Percentiles rank a stretch among this genome's conserved stretches.
Conservation (phyloP, 1,139 yeast species). For the Debaryomyces robertsiae region DNA sequence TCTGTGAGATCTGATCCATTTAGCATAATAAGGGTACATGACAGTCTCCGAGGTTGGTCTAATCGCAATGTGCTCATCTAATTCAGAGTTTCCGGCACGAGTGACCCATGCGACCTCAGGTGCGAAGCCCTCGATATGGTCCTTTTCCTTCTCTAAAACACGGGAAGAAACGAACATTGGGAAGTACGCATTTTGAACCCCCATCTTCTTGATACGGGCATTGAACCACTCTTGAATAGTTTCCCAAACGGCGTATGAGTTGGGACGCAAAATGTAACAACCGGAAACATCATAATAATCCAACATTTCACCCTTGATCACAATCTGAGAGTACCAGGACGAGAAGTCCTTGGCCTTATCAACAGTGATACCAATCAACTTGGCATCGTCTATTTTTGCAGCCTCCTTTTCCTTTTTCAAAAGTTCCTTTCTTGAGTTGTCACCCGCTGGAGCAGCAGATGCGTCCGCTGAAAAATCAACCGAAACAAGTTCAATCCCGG, state of each 20-base stretch:
- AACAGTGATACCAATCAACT: slow-evolving; percentile 92
- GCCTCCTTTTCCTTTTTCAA: slow-evolving; percentile 42
- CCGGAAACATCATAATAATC: slow-evolving; percentile 99
- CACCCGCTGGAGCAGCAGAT: slow-evolving; percentile 32
- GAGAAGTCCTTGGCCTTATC: slow-evolving; percentile 92
- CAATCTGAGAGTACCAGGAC: slow-evolving; percentile 95
- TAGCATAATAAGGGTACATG: slow-evolving; percentile 99
- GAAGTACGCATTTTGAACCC: slow-evolving; percentile 94
- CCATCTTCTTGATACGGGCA: slow-evolving; percentile 74
- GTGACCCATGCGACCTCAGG: slow-evolving; percentile 99
- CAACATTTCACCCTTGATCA: slow-evolving; percentile 95
- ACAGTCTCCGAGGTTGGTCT: slow-evolving; percentile 99
- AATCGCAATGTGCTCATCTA: slow-evolving; percentile 98
- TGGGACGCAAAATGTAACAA: slow-evolving; percentile 96
- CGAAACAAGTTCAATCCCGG: slow-evolving; percentile 55
- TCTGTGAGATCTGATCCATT: slow-evolving; percentile 98
- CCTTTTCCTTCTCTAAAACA: slow-evolving; percentile 96
- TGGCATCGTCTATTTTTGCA: slow-evolving; percentile 81
- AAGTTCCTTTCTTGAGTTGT: slow-evolving; percentile 28
- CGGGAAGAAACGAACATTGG: slow-evolving; percentile 96
- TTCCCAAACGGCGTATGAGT: slow-evolving; percentile 95
- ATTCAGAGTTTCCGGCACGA: slow-evolving; percentile 87
- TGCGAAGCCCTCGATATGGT: slow-evolving; percentile 98
- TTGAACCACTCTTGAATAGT: slow-evolving; percentile 87
- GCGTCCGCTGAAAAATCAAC: slow-evolving; percentile 63